phyloP scores from a whole-genome alignment of 305 asterid species.

The Salvia sclarea region DNA sequence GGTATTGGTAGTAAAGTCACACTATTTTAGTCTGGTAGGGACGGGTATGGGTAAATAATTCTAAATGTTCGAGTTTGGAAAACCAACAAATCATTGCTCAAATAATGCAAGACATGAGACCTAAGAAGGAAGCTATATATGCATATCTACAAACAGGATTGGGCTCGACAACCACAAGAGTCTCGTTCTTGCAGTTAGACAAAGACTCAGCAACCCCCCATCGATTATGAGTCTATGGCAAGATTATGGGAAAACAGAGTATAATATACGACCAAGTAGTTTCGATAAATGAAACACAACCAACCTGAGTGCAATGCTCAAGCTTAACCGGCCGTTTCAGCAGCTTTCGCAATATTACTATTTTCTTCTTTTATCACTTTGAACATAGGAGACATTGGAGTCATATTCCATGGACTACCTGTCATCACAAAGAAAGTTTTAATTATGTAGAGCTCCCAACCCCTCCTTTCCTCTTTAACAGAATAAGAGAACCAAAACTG shows the following conservation, averaged over 20 bases:
- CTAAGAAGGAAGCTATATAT: background rate
- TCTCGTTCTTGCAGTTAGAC: conserved; percentile 21
- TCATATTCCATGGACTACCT: conserved; percentile 75
- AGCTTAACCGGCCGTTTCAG: conserved; percentile 59
- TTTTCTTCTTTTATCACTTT: conserved; percentile 64
- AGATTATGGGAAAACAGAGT: conserved; percentile 17
- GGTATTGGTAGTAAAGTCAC: too few relatives aligned
- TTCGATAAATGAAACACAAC: conserved; percentile 49
- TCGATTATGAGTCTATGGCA: conserved; percentile 8
- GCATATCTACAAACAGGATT: conserved; percentile 17
- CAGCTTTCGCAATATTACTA: conserved; percentile 48
- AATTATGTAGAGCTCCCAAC: conserved; percentile 43
- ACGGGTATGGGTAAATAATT: too few relatives aligned
- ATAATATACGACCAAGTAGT: conserved; percentile 30
- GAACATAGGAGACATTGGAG: conserved; percentile 80
- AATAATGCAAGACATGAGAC: background rate
- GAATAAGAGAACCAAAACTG: conserved; percentile 30
- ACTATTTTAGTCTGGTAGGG: too few relatives aligned
- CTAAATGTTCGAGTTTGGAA: too few relatives aligned
- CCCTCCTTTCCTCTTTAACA: conserved; percentile 30
- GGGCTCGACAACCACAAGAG: conserved; percentile 14
- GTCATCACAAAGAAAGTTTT: conserved; percentile 54
- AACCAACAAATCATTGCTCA: background rate
- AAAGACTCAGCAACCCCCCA: conserved; percentile 16
- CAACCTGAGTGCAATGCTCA: conserved; percentile 66